Evolutionary conservation across 2,329 filamentous ascomycete genomes (phyloP).

Genomic region (Calonectria leucothoes): DNA sequence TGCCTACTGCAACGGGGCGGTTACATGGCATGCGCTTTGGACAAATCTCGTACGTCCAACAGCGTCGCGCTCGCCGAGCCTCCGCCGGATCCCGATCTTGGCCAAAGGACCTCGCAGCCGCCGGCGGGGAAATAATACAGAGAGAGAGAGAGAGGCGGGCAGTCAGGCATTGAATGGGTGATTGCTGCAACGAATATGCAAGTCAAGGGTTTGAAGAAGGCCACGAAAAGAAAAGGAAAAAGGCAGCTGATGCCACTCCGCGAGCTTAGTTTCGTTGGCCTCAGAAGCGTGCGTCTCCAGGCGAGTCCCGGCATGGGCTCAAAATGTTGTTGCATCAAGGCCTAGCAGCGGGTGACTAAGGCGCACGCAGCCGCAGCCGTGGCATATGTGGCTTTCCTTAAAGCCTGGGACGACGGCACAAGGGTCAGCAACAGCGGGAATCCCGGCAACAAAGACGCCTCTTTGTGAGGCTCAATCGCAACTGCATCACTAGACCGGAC

Average conservation of each 20-base stretch:
- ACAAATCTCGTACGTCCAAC: neutral
- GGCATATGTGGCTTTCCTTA: neutral
- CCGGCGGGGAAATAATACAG: neutral
- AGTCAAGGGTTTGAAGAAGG: neutral
- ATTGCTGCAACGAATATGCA: neutral
- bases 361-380: neutral
- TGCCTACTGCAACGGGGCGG: neutral
- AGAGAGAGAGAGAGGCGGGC: too few species aligned
- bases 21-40: slow-evolving; percentile 6
- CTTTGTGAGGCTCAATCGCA: slow-evolving; percentile 4
- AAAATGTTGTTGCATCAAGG: neutral
- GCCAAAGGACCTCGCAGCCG: neutral
- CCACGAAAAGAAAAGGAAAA: neutral
- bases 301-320: neutral
- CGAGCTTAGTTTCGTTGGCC: neutral
- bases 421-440: neutral
- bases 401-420: neutral
- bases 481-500: neutral
- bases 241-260: neutral
- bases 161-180: neutral
- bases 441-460: neutral
- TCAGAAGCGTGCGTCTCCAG: neutral
- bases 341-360: neutral
- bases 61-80: slow-evolving; percentile 17
- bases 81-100: slow-evolving; percentile 1